Evolutionary conservation across 331 rosid species (phyloP).

Genomic region (Arachis monticola): DNA sequence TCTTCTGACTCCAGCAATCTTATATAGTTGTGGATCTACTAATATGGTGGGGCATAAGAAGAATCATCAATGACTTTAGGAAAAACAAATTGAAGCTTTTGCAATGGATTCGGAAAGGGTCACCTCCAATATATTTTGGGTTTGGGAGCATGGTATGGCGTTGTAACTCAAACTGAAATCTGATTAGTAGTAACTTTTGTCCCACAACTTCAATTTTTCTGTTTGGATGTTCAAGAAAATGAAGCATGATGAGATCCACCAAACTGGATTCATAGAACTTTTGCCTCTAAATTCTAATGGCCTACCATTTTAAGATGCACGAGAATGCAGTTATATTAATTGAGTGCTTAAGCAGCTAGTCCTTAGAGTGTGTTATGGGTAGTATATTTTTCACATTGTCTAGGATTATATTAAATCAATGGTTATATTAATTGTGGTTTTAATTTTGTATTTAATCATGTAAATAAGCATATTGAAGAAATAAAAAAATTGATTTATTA

Average conservation of each 20-base stretch:
- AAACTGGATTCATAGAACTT: not conserved
- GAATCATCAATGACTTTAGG: no score
- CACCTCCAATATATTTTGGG: conserved; percentile 86
- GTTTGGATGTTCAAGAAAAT: conserved; percentile 1
- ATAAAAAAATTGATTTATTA: no score
- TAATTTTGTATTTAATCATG: no score
- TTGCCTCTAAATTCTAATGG: not conserved
- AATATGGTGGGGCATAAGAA: no score
- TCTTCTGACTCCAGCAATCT: no score
- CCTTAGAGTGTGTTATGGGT: no score
- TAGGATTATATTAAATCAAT: no score
- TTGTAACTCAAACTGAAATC: conserved; percentile 33
- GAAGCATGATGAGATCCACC: conserved; percentile 23
- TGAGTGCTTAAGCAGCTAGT: no score
- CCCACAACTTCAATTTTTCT: not conserved
- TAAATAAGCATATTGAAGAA: no score
- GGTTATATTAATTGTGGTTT: no score
- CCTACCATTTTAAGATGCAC: conserved; percentile 9
- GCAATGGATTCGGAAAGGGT: conserved; percentile 83
- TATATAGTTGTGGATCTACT: no score
- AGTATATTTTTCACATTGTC: no score
- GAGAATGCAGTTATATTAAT: not conserved
- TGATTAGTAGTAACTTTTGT: not conserved
- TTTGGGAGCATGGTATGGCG: conserved; percentile 97
- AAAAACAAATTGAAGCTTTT: conserved; percentile 68